Evolutionary conservation across 495 filamentous ascomycete species (phyloP).

Genomic region (Aspergillus bridgeri): DNA sequence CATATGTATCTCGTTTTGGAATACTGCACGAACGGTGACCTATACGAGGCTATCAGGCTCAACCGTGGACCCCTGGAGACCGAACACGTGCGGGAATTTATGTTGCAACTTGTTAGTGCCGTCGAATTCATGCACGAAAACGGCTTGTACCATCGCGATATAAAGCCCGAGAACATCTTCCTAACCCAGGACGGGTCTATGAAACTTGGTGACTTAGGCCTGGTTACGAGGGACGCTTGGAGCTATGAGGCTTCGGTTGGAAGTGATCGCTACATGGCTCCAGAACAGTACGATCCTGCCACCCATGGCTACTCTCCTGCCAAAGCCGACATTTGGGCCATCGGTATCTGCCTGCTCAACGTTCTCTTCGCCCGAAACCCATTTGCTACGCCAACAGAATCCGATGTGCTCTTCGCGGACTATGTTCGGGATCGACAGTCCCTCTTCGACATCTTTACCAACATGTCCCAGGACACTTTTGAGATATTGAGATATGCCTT

Average conservation of each 20-base stretch:
- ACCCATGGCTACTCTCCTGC: slow-evolving; percentile 86
- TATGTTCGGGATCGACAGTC: slow-evolving; percentile 90
- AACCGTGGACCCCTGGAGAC: slow-evolving; percentile 88
- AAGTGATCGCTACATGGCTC: slow-evolving; percentile 98
- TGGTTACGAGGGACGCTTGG: slow-evolving; percentile 83
- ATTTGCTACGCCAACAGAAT: slow-evolving; percentile 80
- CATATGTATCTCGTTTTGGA: slow-evolving; percentile 93
- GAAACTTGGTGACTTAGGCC: slow-evolving; percentile 96
- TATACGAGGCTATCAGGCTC: slow-evolving; percentile 93
- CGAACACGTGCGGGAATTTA: slow-evolving; percentile 93
- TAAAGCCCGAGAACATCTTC: slow-evolving; percentile 99
- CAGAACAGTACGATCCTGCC: slow-evolving; percentile 90
- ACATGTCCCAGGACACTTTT: slow-evolving; percentile 96
- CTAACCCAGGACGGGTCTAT: slow-evolving; percentile 77
- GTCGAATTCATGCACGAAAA: slow-evolving; percentile 87
- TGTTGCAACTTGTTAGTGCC: slow-evolving; percentile 88
- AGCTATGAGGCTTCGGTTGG: slow-evolving; percentile 88
- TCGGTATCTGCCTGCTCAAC: slow-evolving; percentile 94
- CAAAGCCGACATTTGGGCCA: slow-evolving; percentile 92
- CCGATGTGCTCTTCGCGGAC: slow-evolving; percentile 85
- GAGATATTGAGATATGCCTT: slow-evolving; percentile 86
- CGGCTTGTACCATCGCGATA: slow-evolving; percentile 93
- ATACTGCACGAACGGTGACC: slow-evolving; percentile 92
- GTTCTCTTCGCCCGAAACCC: slow-evolving; percentile 94
- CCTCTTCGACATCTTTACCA: slow-evolving; percentile 96